Percentiles rank a stretch among this genome's conserved stretches.
phyloP scores from a whole-genome alignment of 1,284 basidiomycete genomes.

The Moniliophthora roreri region DNA sequence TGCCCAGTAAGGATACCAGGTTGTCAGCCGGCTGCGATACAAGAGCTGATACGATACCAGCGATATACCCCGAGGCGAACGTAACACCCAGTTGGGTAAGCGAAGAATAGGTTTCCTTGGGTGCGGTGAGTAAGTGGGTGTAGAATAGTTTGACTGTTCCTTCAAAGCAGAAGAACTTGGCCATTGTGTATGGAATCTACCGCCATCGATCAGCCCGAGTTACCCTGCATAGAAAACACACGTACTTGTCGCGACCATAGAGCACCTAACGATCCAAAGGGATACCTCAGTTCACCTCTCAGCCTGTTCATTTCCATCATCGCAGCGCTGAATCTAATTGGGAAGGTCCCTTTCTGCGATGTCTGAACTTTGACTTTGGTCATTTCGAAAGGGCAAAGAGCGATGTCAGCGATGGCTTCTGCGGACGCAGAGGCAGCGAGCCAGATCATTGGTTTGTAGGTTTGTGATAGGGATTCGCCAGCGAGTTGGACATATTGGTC shows the following conservation, averaged over 20 bases:
- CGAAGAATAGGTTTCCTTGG: constrained; percentile 73
- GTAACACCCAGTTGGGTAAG: constrained; percentile 76
- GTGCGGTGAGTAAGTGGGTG: constrained; percentile 68
- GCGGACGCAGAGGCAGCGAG: constrained; percentile 91
- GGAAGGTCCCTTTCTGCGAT: constrained; percentile 69
- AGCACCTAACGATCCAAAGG: constrained; percentile 77
- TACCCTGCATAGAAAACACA: not conserved
- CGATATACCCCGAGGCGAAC: constrained; percentile 78
- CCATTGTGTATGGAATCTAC: constrained; percentile 84
- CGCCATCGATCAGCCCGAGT: not conserved
- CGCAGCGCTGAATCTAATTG: constrained; percentile 66
- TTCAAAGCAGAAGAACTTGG: constrained; percentile 85
- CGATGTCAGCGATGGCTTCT: constrained; percentile 94
- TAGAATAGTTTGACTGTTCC: constrained; percentile 77
- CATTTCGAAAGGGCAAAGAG: constrained; percentile 82
- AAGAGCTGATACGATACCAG: constrained; percentile 78
- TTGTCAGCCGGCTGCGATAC: constrained; percentile 83
- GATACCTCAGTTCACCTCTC: constrained; percentile 69
- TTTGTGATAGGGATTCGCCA: constrained; percentile 78
- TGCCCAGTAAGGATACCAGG: constrained; percentile 76
- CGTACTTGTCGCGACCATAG: constrained; percentile 80
- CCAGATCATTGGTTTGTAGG: constrained; percentile 95
- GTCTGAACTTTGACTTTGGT: constrained; percentile 86
- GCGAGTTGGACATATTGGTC: constrained; percentile 84
- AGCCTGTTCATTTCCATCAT: constrained; percentile 62